Percentiles rank a stretch among this genome's conserved stretches.
These are phyloP conservation scores for Lotmaria passim DNA, from an alignment of 208 protist genomes.

Conservation along the genomic window DNA sequence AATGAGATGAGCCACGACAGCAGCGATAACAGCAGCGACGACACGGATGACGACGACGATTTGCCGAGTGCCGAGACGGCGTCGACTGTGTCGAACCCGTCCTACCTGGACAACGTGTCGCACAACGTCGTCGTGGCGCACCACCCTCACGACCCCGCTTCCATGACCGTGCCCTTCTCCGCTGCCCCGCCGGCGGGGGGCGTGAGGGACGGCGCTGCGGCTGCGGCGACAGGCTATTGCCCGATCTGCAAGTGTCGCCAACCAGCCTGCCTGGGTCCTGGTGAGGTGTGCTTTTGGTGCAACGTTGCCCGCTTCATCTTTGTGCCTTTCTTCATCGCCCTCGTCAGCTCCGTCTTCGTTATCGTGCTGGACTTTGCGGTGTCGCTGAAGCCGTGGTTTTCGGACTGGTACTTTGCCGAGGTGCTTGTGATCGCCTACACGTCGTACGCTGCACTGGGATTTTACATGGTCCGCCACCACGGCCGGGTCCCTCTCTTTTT, in stretches of 20 bases:
- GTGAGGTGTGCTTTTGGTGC: constrained; percentile 72
- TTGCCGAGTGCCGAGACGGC: constrained; percentile 5
- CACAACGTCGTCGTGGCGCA: constrained; percentile 19
- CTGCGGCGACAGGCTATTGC: constrained; percentile 34
- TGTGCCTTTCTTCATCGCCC: constrained; percentile 46
- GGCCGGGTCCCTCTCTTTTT: constrained; percentile 19
- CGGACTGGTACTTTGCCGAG: constrained; percentile 52
- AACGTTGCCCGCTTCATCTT: constrained; percentile 55
- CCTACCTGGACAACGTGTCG: constrained; percentile 9
- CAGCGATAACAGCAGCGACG: neutral
- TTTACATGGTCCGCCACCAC: constrained; percentile 32
- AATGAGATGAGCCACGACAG: neutral
- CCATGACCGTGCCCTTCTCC: neutral
- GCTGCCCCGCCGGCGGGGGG: neutral
- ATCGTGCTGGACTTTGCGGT: constrained; percentile 48
- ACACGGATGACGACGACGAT: neutral
- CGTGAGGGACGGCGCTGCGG: too few species aligned
- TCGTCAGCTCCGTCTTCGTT: constrained; percentile 33
- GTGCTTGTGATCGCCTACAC: constrained; percentile 46
- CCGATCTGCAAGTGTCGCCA: constrained; percentile 61
- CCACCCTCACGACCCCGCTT: neutral
- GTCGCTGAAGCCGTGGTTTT: constrained; percentile 68
- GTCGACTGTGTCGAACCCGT: constrained; percentile 5
- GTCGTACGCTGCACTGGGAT: constrained; percentile 22
- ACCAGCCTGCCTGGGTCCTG: constrained; percentile 39